Conservation (phyloP, 2,329 filamentous ascomycete species). For the Epichloe aotearoae region DNA sequence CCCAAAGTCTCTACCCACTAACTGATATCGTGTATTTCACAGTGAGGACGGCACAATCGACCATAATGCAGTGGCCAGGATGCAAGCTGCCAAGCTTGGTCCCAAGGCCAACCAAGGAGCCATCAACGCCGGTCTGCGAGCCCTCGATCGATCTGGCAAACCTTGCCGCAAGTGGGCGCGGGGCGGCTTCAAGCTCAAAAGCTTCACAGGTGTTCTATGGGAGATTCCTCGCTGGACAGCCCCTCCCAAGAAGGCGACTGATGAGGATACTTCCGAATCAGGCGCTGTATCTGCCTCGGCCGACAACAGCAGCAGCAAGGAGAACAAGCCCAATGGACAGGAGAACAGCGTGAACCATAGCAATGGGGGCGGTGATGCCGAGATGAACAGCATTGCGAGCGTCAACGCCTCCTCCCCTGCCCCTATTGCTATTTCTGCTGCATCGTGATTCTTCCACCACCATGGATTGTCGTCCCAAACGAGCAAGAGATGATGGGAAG, state of each 20-base stretch:
- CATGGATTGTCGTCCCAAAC: neutral
- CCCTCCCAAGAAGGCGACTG: constrained; percentile 41
- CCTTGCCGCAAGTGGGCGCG: constrained; percentile 87
- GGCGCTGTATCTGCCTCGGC: constrained; percentile 32
- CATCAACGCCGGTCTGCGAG: constrained; percentile 91
- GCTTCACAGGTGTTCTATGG: constrained; percentile 81
- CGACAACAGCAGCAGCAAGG: constrained; percentile 44
- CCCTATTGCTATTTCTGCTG: constrained; percentile 33
- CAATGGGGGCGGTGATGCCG: constrained; percentile 32
- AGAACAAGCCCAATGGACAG: constrained; percentile 47
- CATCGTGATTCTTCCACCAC: constrained; percentile 18
- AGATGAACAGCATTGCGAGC: constrained; percentile 40
- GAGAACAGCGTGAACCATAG: constrained; percentile 34
- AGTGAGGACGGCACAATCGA: constrained; percentile 54
- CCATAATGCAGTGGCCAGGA: constrained; percentile 35
- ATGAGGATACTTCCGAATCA: constrained; percentile 33
- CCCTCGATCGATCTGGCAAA: constrained; percentile 81
- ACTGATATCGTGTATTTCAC: neutral
- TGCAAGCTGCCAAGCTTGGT: constrained; percentile 59
- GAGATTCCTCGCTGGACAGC: constrained; percentile 72
- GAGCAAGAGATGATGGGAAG: neutral
- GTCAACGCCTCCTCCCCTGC: constrained; percentile 38
- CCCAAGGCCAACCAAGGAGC: constrained; percentile 95
- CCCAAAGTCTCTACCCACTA: constrained; percentile 16
- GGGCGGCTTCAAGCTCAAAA: constrained; percentile 74